These are phyloP conservation scores for Spathaspora hagerdaliae DNA, from an alignment of 805 yeast species.

Conservation along the genomic window DNA sequence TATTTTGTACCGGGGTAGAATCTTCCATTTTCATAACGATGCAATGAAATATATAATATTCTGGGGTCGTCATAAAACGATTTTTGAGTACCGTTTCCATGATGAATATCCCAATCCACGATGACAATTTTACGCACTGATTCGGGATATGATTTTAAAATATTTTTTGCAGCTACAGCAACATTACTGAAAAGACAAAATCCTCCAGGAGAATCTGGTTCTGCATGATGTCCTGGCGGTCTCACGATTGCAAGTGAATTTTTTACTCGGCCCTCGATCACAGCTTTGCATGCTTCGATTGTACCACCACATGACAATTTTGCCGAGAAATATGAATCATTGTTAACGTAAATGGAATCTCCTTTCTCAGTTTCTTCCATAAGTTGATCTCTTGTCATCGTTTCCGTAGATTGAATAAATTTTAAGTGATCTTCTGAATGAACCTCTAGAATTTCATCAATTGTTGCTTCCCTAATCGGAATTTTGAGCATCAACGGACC, in stretches of 20 bases:
- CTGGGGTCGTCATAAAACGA: conserved; percentile 86
- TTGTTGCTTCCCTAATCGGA: conserved; percentile 85
- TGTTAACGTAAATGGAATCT: conserved; percentile 92
- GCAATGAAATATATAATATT: conserved; percentile 86
- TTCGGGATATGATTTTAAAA: conserved; percentile 81
- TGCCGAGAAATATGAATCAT: conserved; percentile 84
- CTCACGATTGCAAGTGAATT: conserved; percentile 92
- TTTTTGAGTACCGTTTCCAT: conserved; percentile 97
- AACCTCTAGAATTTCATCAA: conserved; percentile 80
- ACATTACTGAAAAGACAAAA: conserved; percentile 95
- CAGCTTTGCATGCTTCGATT: conserved; percentile 93
- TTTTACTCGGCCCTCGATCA: conserved; percentile 86
- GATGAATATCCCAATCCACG: conserved; percentile 98
- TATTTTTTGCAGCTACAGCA: conserved; percentile 91
- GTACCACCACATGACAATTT: conserved; percentile 94
- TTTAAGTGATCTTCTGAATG: conserved; percentile 79
- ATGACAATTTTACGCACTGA: conserved; percentile 78
- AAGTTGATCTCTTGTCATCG: conserved; percentile 73
- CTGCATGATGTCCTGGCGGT: conserved; percentile 99
- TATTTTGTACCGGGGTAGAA: conserved; percentile 93
- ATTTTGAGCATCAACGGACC: conserved; percentile 86
- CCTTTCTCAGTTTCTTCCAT: conserved; percentile 84
- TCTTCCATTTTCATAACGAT: conserved; percentile 86
- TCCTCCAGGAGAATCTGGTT: conserved; percentile 96
- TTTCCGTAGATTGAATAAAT: conserved; percentile 68